These are phyloP conservation scores for Cyberlindnera samutprakarnensis DNA, from an alignment of 805 yeast genomes.

Conservation along the genomic window DNA sequence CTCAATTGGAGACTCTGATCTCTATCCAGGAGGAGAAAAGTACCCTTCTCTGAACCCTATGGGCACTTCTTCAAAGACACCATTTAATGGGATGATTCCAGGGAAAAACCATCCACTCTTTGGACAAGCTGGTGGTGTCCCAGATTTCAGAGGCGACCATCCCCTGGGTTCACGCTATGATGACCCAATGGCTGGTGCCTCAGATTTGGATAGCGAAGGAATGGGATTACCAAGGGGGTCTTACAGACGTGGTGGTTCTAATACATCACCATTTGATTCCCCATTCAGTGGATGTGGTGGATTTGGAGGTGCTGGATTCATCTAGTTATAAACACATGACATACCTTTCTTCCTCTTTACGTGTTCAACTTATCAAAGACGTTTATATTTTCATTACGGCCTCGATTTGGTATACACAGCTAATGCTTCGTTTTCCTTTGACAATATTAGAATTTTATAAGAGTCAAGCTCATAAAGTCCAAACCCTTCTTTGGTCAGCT, in stretches of 20 bases:
- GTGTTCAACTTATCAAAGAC: no score
- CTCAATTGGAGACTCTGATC: constrained; percentile 42
- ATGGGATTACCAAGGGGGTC: constrained; percentile 31
- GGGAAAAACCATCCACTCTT: constrained; percentile 46
- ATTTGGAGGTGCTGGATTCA: not conserved
- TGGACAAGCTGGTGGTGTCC: constrained; percentile 3
- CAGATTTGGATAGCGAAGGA: constrained; percentile 15
- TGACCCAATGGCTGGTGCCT: constrained; percentile 39
- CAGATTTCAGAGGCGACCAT: constrained; percentile 8
- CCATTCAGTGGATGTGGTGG: constrained; percentile 4
- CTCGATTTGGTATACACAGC: constrained; percentile 9
- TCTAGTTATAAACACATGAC: no score
- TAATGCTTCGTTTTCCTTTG: constrained; percentile 8
- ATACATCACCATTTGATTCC: constrained; percentile 6
- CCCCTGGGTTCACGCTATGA: constrained; percentile 46
- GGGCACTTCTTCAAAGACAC: constrained; percentile 30
- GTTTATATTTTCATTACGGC: not conserved
- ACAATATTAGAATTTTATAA: constrained; percentile 5
- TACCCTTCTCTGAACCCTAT: constrained; percentile 37
- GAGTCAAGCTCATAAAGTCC: constrained; percentile 11
- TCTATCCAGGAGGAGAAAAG: constrained; percentile 39
- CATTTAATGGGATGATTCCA: constrained; percentile 45
- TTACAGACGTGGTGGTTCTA: constrained; percentile 17
- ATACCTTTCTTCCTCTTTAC: no score
- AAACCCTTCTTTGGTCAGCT: constrained; percentile 12